phyloP scores from a whole-genome alignment of 2,329 filamentous ascomycete species.

The Dryadomyces quercivorus region DNA sequence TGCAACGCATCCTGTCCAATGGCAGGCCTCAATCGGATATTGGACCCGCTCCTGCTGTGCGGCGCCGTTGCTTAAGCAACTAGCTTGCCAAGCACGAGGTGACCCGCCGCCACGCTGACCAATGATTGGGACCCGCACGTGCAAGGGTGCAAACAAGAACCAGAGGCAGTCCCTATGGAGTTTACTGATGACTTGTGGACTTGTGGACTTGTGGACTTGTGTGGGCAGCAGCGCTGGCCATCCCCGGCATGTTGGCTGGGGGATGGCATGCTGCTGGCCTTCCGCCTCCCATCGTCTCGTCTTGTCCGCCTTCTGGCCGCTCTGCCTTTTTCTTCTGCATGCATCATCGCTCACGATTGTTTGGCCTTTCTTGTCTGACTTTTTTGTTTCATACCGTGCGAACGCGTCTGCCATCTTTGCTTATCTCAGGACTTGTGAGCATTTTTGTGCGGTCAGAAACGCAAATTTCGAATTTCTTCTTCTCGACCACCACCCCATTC shows the following conservation, averaged over 20 bases:
- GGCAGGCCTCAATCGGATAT: not conserved
- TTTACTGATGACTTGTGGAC: not conserved
- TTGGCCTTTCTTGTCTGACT: not conserved
- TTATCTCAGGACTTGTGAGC: too few species aligned
- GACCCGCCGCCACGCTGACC: not conserved
- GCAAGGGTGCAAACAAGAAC: not conserved
- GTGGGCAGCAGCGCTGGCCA: not conserved
- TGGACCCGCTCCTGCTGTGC: not conserved
- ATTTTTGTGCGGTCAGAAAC: not conserved
- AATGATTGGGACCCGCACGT: not conserved
- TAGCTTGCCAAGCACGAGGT: not conserved
- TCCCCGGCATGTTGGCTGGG: not conserved
- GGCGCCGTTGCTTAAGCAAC: conserved; percentile 1
- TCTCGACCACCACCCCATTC: not conserved
- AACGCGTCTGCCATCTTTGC: not conserved
- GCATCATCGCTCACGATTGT: not conserved
- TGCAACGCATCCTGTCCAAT: not conserved
- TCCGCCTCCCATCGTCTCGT: not conserved
- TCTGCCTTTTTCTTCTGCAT: not conserved
- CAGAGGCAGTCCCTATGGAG: not conserved
- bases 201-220: not conserved
- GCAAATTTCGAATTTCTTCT: not conserved
- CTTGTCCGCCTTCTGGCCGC: not conserved
- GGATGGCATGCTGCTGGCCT: not conserved
- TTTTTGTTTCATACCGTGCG: not conserved